Evolutionary conservation across 306 rosid genomes (phyloP), one percentile per base, ranked within the genome.

Genomic region (Crotalaria pallida): DNA sequence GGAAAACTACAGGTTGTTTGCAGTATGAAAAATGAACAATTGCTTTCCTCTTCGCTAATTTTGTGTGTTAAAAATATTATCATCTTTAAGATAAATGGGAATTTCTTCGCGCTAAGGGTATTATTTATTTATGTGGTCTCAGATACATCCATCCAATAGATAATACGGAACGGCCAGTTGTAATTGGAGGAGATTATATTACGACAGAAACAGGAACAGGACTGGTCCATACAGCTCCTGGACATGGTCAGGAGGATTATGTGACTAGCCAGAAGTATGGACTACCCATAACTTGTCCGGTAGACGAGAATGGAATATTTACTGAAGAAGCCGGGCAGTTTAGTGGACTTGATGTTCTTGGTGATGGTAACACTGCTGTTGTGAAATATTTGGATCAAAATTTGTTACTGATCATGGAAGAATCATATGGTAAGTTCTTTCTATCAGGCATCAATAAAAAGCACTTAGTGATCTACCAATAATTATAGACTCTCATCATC

Each of bases 181-280:
- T 94, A 48, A 47, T 87, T 58, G 99, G 97, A 72, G 99, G 99
- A 77, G 99, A 94, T 61, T 94, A 94, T 81, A 94, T 94, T 79
- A 88, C 97, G 19, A 94, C 89, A 40, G 97, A 89, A 69, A 80
- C 99, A 31, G 99, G 99, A 80, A 94, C 99, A 45, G 99, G 99
- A 61, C 84, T 94, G 72, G 99, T 94, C 77, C 99, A 94, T 84
- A 94, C 97, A 45, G 99, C 99, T 75, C 99, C 99, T 66, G 99
- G 99, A 53, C 99, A 94, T 79, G 99, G 99, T 67, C 99, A 91
- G 78, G 99, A 94, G 76, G 99, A 94, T 76, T 88, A 88, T 71
- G 89, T 84, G 67, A 91, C 96, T 77, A 97, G 99, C 70, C 87
- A 80, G 79, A 94, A 94, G 88, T 89, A 91, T 72, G 96, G 96